Evolutionary conservation across 202 grass and related monocot species (phyloP), one percentile per base, ranked within the genome.

Genomic region (Zizania palustris): DNA sequence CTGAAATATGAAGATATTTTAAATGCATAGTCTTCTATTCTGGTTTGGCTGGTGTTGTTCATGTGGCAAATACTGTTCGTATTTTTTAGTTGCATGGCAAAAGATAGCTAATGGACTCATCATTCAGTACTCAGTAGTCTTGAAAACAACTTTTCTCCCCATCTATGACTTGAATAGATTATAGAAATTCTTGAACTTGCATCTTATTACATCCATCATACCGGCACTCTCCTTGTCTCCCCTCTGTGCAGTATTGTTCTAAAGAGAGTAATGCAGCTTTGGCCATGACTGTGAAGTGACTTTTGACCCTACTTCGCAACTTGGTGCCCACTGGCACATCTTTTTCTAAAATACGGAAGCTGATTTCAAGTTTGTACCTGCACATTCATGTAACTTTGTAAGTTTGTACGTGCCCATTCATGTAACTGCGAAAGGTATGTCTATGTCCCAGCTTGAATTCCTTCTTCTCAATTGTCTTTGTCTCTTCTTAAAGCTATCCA

Each of bases 271-370:
- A 12, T 15, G 11, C 5, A 57, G 66, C 11, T 69, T 65, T 16
- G 9, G 48, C 48, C 35, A 72, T 87, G 73, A 82, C 65, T 65
- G 41, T 60, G 43, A 61, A 42, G 16, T 77, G 41, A 51, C 60
- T 51, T 72, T 58, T 45, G 33, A 54, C 12, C 3, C 50, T 63
- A 39, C 36, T 5, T 16, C 60, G 50, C 37, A 63, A 63, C 13
- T 72, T 34, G 14, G 28, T 28, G 28, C 28, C 28, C 28, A 28
- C 28, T 28, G 28, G 28, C 28, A 28, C 28, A 28, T 2, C 28
- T 28, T 28, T 28, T 28, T 28, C 28, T 28, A 28, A 28, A 28
- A 28, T 28, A 28, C 28, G 28, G 28, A 28, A 28, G 28, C 28
- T 28, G 28, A 2, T 28, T 28, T 28, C 28, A 28, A 28, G 28